phyloP scores from a whole-genome alignment of 768 basidiomycete genomes.

The Infundibulicybe gibba region DNA sequence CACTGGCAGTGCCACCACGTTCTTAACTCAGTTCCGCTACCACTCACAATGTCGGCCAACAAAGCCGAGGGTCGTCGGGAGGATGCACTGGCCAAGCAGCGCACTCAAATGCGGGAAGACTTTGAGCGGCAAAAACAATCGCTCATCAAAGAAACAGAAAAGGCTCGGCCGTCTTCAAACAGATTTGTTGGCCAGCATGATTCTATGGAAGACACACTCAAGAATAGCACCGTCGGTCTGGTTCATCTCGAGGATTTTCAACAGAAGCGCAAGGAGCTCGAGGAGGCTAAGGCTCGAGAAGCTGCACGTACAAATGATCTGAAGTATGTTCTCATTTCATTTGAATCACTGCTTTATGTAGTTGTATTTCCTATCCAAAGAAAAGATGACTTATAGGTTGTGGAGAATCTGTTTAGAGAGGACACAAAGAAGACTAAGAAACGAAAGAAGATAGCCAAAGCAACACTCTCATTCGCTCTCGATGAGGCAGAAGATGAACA shows the following conservation, averaged over 20 bases:
- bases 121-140: slow-evolving; percentile 78
- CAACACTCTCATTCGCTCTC: slow-evolving; percentile 87
- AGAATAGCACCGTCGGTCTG: slow-evolving; percentile 88
- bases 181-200: slow-evolving; percentile 95
- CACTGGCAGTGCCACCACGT: background rate
- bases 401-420: slow-evolving; percentile 87
- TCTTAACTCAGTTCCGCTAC: background rate
- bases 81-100: slow-evolving; percentile 82
- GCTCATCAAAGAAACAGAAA: slow-evolving; percentile 87
- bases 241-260: slow-evolving; percentile 93
- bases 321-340: slow-evolving; percentile 62
- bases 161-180: slow-evolving; percentile 80
- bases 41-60: slow-evolving; percentile 60
- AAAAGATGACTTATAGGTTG: slow-evolving; percentile 62
- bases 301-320: slow-evolving; percentile 81
- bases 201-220: slow-evolving; percentile 90
- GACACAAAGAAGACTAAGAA: slow-evolving; percentile 87
- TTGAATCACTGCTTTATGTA: slow-evolving; percentile 10
- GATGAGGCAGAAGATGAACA: slow-evolving; percentile 71
- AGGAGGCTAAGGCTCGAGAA: slow-evolving; percentile 88
- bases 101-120: slow-evolving; percentile 75
- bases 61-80: slow-evolving; percentile 84
- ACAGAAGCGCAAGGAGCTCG: slow-evolving; percentile 80
- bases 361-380: slow-evolving; percentile 13
- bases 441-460: slow-evolving; percentile 85